These are phyloP conservation scores for Ustanciosporium gigantosporum DNA, from an alignment of 1,284 basidiomycete genomes.

Conservation along the genomic window DNA sequence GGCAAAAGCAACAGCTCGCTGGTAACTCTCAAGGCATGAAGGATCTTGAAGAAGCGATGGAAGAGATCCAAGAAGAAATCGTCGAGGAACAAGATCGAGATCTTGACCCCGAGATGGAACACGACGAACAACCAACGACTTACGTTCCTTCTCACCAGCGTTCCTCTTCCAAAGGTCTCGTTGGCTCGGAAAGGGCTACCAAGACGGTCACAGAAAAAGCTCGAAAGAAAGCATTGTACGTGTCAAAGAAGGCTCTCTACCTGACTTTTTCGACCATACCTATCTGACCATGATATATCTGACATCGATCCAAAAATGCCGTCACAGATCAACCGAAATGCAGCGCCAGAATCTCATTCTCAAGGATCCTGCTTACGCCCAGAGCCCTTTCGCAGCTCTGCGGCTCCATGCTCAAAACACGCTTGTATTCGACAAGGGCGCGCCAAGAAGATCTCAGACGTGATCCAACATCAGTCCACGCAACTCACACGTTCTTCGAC, in stretches of 20 bases:
- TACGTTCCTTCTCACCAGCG: too few relatives aligned
- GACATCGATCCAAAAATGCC: too few relatives aligned
- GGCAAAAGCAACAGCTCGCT: conserved; percentile 46
- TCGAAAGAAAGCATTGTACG: conserved; percentile 48
- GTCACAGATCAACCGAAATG: conserved; percentile 36
- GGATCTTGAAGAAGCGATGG: conserved; percentile 39
- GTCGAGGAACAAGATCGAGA: conserved; percentile 18
- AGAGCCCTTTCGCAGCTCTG: conserved; percentile 53
- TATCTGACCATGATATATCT: too few relatives aligned
- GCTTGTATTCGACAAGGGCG: conserved; percentile 35
- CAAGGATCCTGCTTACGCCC: conserved; percentile 42
- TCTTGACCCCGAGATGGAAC: conserved; percentile 3
- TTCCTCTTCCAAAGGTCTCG: too few relatives aligned
- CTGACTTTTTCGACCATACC: too few relatives aligned
- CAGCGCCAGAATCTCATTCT: conserved; percentile 51
- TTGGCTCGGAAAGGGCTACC: too few relatives aligned
- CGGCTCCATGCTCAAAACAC: conserved; percentile 54
- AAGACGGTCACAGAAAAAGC: conserved; percentile 44
- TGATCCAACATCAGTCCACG: too few relatives aligned
- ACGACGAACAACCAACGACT: neutral
- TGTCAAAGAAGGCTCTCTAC: conserved; percentile 3
- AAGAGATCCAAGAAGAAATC: conserved; percentile 16
- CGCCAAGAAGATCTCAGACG: conserved; percentile 3
- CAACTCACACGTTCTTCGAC: too few relatives aligned
- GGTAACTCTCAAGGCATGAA: conserved; percentile 48